These are phyloP conservation scores for Candida pseudoglaebosa DNA, from an alignment of 805 yeast genomes.

Conservation along the genomic window DNA sequence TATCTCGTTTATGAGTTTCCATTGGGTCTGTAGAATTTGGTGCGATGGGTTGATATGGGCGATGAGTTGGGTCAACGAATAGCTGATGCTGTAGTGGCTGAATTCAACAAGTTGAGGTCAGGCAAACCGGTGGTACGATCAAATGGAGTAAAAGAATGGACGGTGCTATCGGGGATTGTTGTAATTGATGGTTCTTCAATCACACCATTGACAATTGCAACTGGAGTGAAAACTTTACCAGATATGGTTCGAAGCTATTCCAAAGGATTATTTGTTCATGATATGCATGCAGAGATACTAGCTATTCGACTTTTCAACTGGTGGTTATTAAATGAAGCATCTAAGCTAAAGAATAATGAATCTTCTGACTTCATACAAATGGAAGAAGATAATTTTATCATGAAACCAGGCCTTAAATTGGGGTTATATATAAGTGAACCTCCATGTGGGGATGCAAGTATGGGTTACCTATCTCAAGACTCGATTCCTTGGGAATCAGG, in stretches of 20 bases:
- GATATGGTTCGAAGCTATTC: slow-evolving; percentile 41
- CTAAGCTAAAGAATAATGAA: slow-evolving; percentile 11
- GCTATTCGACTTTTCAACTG: slow-evolving; percentile 68
- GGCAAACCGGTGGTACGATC: slow-evolving; percentile 63
- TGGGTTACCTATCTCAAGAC: slow-evolving; percentile 34
- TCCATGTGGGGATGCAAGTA: slow-evolving; percentile 91
- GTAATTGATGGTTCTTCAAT: slow-evolving; percentile 24
- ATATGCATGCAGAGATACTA: slow-evolving; percentile 85
- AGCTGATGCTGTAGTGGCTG: slow-evolving; percentile 21
- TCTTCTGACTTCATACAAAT: slow-evolving; percentile 11
- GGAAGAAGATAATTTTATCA: slow-evolving; percentile 19
- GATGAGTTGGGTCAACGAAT: slow-evolving; percentile 15
- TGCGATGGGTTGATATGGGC: slow-evolving; percentile 1
- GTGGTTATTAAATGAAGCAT: slow-evolving; percentile 48
- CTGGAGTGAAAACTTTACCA: slow-evolving; percentile 83
- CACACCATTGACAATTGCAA: slow-evolving; percentile 50
- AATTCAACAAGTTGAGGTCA: slow-evolving; percentile 29
- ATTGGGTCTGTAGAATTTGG: neutral
- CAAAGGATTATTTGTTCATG: slow-evolving; percentile 70
- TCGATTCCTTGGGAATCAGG: slow-evolving; percentile 1
- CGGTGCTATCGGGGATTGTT: slow-evolving; percentile 74
- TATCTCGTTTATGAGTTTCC: too few relatives aligned
- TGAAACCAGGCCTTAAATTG: slow-evolving; percentile 40
- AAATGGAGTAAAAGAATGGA: slow-evolving; percentile 75
- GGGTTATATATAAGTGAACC: slow-evolving; percentile 67